Evolutionary conservation across 2,329 filamentous ascomycete species (phyloP).

Genomic region (Ophiocordyceps unilateralis): DNA sequence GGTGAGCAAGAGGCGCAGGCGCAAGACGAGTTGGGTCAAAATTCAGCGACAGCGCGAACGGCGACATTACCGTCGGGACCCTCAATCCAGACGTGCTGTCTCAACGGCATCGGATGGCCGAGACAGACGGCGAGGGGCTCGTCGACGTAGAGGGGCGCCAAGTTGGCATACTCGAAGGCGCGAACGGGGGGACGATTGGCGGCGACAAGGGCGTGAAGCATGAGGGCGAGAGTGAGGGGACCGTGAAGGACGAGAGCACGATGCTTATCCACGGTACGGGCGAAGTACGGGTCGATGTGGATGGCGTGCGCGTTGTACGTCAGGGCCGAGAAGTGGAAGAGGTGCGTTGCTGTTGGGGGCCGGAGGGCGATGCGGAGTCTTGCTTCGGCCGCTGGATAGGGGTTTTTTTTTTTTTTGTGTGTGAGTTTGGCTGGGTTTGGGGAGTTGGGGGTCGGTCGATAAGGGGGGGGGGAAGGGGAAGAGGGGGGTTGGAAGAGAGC

Average conservation of each 20-base stretch:
- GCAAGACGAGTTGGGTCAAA: slow-evolving; percentile 2
- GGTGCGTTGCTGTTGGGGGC: slow-evolving; percentile 47
- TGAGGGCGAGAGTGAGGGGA: slow-evolving; percentile 60
- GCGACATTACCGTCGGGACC: slow-evolving; percentile 42
- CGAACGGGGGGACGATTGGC: slow-evolving; percentile 17
- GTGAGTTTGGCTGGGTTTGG: too few relatives aligned
- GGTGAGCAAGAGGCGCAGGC: too few relatives aligned
- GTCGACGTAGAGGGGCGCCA: slow-evolving; percentile 62
- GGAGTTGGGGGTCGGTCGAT: too few relatives aligned
- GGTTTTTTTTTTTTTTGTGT: too few relatives aligned
- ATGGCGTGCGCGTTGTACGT: slow-evolving; percentile 88
- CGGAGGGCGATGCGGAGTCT: slow-evolving; percentile 33
- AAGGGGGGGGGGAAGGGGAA: too few relatives aligned
- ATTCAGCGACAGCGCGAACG: slow-evolving; percentile 35
- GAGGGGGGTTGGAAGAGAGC: too few relatives aligned
- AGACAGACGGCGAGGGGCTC: slow-evolving; percentile 57
- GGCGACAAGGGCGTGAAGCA: slow-evolving; percentile 45
- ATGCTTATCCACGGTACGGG: slow-evolving; percentile 55
- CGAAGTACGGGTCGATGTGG: slow-evolving; percentile 75
- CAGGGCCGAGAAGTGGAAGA: slow-evolving; percentile 83
- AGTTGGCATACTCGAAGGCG: slow-evolving; percentile 60
- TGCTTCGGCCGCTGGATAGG: slow-evolving; percentile 22
- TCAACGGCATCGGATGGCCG: slow-evolving; percentile 17
- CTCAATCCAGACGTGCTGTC: slow-evolving; percentile 50
- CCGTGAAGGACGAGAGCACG: slow-evolving; percentile 69